Percentiles rank a stretch among this genome's conserved stretches.
Conservation (phyloP, 306 rosid species). For the Potentilla sterilis region DNA sequence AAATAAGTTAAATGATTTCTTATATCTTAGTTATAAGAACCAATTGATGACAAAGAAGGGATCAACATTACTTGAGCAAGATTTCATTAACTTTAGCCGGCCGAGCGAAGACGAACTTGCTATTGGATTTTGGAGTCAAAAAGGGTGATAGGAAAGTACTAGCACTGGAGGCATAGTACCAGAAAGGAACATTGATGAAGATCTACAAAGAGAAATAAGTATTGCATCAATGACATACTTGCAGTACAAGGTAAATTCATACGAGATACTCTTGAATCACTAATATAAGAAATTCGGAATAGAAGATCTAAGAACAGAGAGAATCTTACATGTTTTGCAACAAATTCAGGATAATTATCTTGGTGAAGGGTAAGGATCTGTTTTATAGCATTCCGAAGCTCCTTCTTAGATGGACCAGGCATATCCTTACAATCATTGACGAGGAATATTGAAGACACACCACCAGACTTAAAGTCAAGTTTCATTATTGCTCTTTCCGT, state of each 20-base stretch:
- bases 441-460: conserved; percentile 57
- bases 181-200: conserved; percentile 81
- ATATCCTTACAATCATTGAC: conserved; percentile 67
- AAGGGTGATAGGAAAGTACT: conserved; percentile 38
- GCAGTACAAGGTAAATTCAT: neutral
- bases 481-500: conserved; percentile 62
- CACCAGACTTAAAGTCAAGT: conserved; percentile 60
- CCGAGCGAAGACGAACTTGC: conserved; percentile 73
- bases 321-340: conserved; percentile 45
- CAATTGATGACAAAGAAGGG: neutral
- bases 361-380: conserved; percentile 67
- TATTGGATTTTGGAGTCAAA: conserved; percentile 61
- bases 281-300: neutral
- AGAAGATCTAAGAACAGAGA: neutral
- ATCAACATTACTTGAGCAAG: conserved; percentile 4
- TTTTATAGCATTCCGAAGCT: conserved; percentile 67
- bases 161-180: conserved; percentile 66
- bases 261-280: neutral
- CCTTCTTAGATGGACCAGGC: conserved; percentile 67
- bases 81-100: conserved; percentile 62
- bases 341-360: conserved; percentile 74
- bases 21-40: neutral
- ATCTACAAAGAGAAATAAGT: conserved; percentile 36
- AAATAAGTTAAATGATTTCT: neutral
- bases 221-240: neutral